Evolutionary conservation across 208 protist species (phyloP).

Genomic region (Wallacemonas sp.): DNA sequence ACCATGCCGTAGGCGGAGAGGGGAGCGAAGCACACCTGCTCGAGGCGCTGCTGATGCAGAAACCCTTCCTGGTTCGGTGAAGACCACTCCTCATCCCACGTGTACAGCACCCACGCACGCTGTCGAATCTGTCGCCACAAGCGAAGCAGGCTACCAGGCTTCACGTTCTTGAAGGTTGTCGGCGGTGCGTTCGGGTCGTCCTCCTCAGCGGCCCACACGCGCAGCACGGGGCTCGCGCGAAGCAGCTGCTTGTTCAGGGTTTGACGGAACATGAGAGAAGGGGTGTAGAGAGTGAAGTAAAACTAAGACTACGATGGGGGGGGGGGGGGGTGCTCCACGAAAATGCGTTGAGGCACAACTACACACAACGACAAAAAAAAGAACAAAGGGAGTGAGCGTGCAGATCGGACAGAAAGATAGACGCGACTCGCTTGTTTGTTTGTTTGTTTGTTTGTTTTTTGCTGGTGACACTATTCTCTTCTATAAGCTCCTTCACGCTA

Average conservation of each 20-base stretch:
- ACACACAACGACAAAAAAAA: too few species aligned
- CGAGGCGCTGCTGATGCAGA: slow-evolving; percentile 85
- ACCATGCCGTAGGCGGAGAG: slow-evolving; percentile 90
- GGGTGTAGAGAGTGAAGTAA: background rate
- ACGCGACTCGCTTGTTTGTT: background rate
- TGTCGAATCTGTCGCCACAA: slow-evolving; percentile 89
- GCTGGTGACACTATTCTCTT: background rate
- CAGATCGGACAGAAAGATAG: background rate
- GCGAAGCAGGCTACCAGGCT: slow-evolving; percentile 75
- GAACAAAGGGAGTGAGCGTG: slow-evolving; percentile 2
- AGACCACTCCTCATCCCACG: slow-evolving; percentile 88
- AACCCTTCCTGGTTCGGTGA: slow-evolving; percentile 79
- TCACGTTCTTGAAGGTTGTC: slow-evolving; percentile 92
- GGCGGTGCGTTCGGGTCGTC: slow-evolving; percentile 80
- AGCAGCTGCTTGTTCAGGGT: slow-evolving; percentile 24
- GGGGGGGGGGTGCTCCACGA: background rate
- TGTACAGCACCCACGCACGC: slow-evolving; percentile 79
- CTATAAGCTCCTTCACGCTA: background rate
- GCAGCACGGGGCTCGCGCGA: slow-evolving; percentile 60
- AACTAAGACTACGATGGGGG: background rate
- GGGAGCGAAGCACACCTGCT: slow-evolving; percentile 89
- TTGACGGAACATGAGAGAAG: slow-evolving; percentile 13
- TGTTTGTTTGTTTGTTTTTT: slow-evolving; percentile 14
- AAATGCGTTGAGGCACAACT: background rate
- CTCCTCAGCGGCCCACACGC: slow-evolving; percentile 86